Evolutionary conservation across 2,329 filamentous ascomycete genomes (phyloP).

Genomic region (Epichloe bromicola): DNA sequence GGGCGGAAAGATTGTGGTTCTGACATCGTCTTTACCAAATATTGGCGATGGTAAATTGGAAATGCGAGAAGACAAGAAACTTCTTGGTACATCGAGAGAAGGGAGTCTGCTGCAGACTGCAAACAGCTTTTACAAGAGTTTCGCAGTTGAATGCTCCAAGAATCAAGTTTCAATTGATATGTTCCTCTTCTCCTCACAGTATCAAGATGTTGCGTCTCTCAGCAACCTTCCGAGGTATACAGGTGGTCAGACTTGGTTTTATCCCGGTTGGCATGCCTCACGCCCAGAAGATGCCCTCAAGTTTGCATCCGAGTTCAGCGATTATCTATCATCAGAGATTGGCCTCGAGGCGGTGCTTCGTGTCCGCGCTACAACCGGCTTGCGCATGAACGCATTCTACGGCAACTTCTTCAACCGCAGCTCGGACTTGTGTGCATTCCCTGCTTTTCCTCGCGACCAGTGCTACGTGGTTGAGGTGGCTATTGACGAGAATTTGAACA

Average conservation of each 20-base stretch:
- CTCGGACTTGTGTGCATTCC: conserved; percentile 94
- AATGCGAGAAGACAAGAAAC: conserved; percentile 91
- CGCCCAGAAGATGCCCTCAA: conserved; percentile 93
- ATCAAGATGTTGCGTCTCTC: conserved; percentile 92
- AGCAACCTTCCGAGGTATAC: conserved; percentile 94
- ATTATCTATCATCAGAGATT: conserved; percentile 93
- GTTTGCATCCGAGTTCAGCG: conserved; percentile 91
- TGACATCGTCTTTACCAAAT: conserved; percentile 83
- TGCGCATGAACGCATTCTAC: conserved; percentile 96
- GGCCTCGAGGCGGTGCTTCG: conserved; percentile 90
- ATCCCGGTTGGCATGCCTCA: conserved; percentile 93
- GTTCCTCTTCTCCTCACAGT: conserved; percentile 92
- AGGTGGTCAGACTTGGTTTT: conserved; percentile 96
- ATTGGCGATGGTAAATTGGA: conserved; percentile 81
- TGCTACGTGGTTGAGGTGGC: conserved; percentile 97
- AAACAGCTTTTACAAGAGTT: conserved; percentile 97
- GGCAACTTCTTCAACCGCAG: conserved; percentile 99
- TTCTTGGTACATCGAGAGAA: conserved; percentile 89
- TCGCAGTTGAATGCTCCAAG: conserved; percentile 97
- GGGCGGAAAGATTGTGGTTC: conserved; percentile 86
- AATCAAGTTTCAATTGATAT: conserved; percentile 97
- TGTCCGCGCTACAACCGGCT: conserved; percentile 84
- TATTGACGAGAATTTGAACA: conserved; percentile 87
- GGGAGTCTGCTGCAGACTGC: conserved; percentile 73
- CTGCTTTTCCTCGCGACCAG: conserved; percentile 92